These are phyloP conservation scores for Odonthalia washingtoniensis DNA, from an alignment of 31 red algal species.

Conservation along the genomic window DNA sequence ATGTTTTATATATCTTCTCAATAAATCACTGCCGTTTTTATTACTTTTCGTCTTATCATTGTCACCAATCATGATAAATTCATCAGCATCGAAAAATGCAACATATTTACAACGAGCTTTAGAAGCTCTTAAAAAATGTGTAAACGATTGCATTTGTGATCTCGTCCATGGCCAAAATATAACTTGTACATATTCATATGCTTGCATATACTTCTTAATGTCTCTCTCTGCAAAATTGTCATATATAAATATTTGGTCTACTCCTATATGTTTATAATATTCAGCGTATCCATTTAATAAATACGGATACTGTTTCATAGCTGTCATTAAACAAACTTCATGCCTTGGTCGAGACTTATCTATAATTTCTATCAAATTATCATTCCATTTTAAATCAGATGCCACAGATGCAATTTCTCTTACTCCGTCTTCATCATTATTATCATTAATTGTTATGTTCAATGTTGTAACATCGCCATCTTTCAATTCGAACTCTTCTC, in stretches of 20 bases:
- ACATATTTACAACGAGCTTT: conserved; percentile 60
- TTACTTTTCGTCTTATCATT: not conserved
- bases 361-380: not conserved
- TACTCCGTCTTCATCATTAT: not conserved
- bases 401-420: conserved; percentile 6
- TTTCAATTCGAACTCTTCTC: conserved; percentile 4
- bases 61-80: conserved; percentile 52
- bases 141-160: conserved; percentile 61
- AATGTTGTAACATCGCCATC: conserved; percentile 27
- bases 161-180: conserved; percentile 63
- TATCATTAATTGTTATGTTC: not conserved
- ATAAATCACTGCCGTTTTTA: conserved; percentile 7
- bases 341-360: conserved; percentile 14
- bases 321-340: conserved; percentile 52
- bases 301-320: conserved; percentile 42
- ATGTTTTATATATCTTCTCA: conserved; percentile 14
- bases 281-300: conserved; percentile 53
- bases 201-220: not conserved
- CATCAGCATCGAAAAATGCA: conserved; percentile 62
- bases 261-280: conserved; percentile 60
- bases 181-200: conserved; percentile 39
- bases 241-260: conserved; percentile 68
- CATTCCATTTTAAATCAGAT: conserved; percentile 12
- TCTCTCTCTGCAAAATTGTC: conserved; percentile 50
- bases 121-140: conserved; percentile 47